Base-by-base conservation (phyloP, 495 filamentous ascomycete genomes). In the Lepraria neglecta region DNA sequence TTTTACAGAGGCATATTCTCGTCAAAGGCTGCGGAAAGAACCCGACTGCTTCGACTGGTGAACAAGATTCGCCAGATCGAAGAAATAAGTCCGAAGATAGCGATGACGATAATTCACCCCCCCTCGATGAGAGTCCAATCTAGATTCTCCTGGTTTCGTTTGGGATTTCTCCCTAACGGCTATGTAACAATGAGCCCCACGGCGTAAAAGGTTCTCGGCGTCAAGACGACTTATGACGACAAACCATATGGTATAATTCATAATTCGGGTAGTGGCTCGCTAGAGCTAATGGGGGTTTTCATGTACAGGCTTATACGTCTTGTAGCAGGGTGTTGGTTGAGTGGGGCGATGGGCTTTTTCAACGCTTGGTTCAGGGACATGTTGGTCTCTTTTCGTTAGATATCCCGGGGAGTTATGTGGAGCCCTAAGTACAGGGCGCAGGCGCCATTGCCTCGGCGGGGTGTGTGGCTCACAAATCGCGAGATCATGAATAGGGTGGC, bases 21-120 rank as follows among this genome's bases (percentile, higher is more conserved):
- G 92, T 97, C 64, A 97, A 97, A 74, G 91, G 90, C 30, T 97
- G 94, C 69, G 92, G 91, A 42, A 84, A 80, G 31, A 79, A 77
- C 47, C 38, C 65, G 3, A 48, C 63, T 14, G 28, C 58, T 9
- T 45, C 31, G 45, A 60, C 30, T 5, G 61, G 67, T 10, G 44
- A 61, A 24, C 62, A 63, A 28, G 58, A 58, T 19, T 33, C 64
- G 40, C 65, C 65, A n/a, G 62, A 60, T 5, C 56, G 48, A 35
- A 61, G 68, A 31, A 57, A 56, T 27, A 61, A 69, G 44, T 45
- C 56, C 9, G 42, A 64, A 21, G 59, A 58, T 24, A 62, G 56
- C 63, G 67, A 69, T 21, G 59, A 60, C 33, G 65, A 64, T 31
- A 62, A 35, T 42, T 56, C 51, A 44, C 58, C 62, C 0, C 40